phyloP scores from a whole-genome alignment of 2,329 filamentous ascomycete genomes.

The Lachnum nothofagi region DNA sequence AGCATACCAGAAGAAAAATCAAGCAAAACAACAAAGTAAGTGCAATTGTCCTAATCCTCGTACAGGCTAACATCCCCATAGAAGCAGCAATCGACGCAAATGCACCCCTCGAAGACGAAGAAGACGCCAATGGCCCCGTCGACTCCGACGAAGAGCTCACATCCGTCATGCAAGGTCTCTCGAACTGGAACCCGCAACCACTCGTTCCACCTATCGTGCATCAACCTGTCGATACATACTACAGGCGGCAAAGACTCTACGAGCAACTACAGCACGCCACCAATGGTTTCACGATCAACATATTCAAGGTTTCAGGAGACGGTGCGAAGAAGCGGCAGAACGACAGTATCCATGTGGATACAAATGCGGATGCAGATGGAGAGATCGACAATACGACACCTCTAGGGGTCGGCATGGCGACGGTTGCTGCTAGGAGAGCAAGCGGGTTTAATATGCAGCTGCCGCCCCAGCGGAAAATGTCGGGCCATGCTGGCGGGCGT shows the following conservation, averaged over 20 bases:
- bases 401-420: slow-evolving; percentile 24
- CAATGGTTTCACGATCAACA: slow-evolving; percentile 60
- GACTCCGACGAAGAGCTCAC: slow-evolving; percentile 95
- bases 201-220: slow-evolving; percentile 63
- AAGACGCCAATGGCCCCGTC: slow-evolving; percentile 71
- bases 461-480: slow-evolving; percentile 12
- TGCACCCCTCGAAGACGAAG: slow-evolving; percentile 79
- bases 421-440: slow-evolving; percentile 15
- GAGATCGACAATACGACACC: slow-evolving; percentile 46
- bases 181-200: slow-evolving; percentile 72
- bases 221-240: slow-evolving; percentile 57
- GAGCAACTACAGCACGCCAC: slow-evolving; percentile 64
- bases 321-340: slow-evolving; percentile 51
- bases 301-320: slow-evolving; percentile 53
- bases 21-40: slow-evolving; percentile 93
- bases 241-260: slow-evolving; percentile 57
- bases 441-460: slow-evolving; percentile 22
- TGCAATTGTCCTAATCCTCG: slow-evolving; percentile 23
- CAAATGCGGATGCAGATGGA: slow-evolving; percentile 53
- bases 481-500: background rate
- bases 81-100: slow-evolving; percentile 93
- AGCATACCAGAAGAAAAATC: slow-evolving; percentile 94
- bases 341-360: slow-evolving; percentile 41
- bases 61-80: slow-evolving; percentile 36
- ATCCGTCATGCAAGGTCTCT: slow-evolving; percentile 75